Evolutionary conservation across 768 basidiomycete species (phyloP), one percentile per base, ranked within the genome.

Genomic region (Hericium rajendrae): DNA sequence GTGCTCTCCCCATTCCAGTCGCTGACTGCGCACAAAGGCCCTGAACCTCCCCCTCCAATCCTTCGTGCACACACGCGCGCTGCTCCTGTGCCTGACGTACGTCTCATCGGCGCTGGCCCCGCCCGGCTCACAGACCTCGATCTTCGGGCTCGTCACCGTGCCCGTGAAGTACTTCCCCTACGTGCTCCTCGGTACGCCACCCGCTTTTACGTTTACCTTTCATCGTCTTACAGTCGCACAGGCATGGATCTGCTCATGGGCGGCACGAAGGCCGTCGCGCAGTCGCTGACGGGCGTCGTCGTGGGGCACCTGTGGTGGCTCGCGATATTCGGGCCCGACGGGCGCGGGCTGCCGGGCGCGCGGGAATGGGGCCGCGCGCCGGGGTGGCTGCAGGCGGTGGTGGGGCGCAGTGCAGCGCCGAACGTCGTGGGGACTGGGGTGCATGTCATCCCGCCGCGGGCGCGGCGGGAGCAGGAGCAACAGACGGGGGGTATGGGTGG

Each of bases 281-380:
- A 74, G 26, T 72, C 78, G 24, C 67, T 90, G 51, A 83, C 84
- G 0, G 92, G 92, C 8, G 78, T 86, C 38, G 76, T 89, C 37
- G 79, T 85, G 2, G 91, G 91, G 0, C 90, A 94, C 66, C 67
- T 80, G 9, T 93, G 89, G 87, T 91, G 85, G 83, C 88, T 83
- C 84, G 66, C 73, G 24, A 76, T 89, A 8, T 83, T 68, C 10
- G 76, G 76, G 67, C 56, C 81, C 71, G n/a, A 69, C 61, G 48
- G 87, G 85, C 22, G 86, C 85, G 9, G 65, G 60, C 37, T 91
- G 82, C 86, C 59, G 87, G 65, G 73, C 72, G 59, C 70, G 69
- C 22, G 68, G 75, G 56, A 71, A 86, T 58, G 81, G 80, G 63
- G 51, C 48, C 56, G 38, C 22, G 61, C 54, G 51, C 63, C 62